Conservation (phyloP, 1,139 yeast genomes). For the Suhomyces ambrosiae region DNA sequence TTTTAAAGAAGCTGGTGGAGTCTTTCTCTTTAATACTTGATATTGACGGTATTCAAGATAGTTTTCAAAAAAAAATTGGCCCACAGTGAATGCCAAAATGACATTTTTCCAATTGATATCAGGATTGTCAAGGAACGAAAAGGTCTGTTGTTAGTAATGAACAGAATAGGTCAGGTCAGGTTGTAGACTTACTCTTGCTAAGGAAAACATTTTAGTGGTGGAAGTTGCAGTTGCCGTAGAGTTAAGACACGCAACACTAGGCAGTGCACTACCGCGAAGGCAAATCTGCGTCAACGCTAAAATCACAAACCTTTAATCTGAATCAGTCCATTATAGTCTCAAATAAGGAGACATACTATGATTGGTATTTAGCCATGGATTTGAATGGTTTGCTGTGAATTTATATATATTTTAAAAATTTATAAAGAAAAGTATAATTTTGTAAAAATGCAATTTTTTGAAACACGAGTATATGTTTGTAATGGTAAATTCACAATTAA, state of each 20-base stretch:
- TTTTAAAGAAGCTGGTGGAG: conserved; percentile 65
- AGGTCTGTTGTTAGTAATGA: conserved; percentile 24
- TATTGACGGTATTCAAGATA: conserved; percentile 79
- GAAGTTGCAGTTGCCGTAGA: not conserved
- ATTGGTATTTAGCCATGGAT: no score
- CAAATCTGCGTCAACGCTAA: no score
- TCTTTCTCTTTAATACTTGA: conserved; percentile 54
- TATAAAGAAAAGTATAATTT: no score
- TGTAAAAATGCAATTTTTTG: no score
- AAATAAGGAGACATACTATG: no score
- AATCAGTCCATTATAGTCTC: no score
- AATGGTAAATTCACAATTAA: no score
- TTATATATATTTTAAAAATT: no score
- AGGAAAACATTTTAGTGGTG: conserved; percentile 20
- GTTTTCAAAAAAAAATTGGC: conserved; percentile 73
- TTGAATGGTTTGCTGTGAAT: no score
- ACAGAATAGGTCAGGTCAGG: not conserved
- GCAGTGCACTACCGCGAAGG: not conserved
- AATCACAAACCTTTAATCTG: no score
- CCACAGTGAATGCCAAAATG: conserved; percentile 72
- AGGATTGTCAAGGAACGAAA: conserved; percentile 53
- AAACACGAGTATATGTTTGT: no score
- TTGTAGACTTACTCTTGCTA: conserved; percentile 23
- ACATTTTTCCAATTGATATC: conserved; percentile 77
- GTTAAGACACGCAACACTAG: not conserved